phyloP scores from a whole-genome alignment of 148 eudicot species.

The Rhododendron ferrugineum region DNA sequence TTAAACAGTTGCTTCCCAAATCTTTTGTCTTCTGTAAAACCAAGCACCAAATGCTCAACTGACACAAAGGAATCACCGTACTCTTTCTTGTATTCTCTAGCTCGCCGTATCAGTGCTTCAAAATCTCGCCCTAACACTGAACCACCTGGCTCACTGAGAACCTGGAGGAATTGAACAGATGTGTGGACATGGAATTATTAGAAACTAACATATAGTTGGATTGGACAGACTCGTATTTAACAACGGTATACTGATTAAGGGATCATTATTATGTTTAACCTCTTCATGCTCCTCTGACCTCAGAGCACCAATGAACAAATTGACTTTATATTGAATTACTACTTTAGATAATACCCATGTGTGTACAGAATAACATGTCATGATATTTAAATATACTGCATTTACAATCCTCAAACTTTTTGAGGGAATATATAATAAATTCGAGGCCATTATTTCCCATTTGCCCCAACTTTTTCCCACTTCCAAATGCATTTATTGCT shows the following conservation, averaged over 20 bases:
- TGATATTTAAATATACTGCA: not conserved
- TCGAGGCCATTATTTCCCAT: not conserved
- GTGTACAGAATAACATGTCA: not conserved
- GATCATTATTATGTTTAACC: not conserved
- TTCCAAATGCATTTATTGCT: not conserved
- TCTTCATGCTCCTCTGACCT: not conserved
- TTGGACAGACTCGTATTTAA: not conserved
- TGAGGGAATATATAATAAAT: not conserved
- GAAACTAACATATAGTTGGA: not conserved
- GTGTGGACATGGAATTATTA: not conserved
- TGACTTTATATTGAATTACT: not conserved
- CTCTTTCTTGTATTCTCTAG: slow-evolving; percentile 83
- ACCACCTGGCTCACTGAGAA: slow-evolving; percentile 82
- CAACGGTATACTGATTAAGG: not conserved
- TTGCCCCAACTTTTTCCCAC: not conserved
- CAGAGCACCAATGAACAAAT: not conserved
- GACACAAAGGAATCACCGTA: slow-evolving; percentile 90
- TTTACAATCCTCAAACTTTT: not conserved
- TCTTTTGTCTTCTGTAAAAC: slow-evolving; percentile 67
- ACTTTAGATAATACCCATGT: not conserved
- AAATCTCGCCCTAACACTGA: slow-evolving; percentile 86
- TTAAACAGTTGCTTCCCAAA: slow-evolving; percentile 81
- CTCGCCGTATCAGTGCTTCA: slow-evolving; percentile 66
- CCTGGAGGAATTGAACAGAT: slow-evolving; percentile 31
- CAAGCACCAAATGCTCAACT: slow-evolving; percentile 92